Base-by-base conservation (phyloP, 768 basidiomycete genomes). In the Podaxis sp. region DNA sequence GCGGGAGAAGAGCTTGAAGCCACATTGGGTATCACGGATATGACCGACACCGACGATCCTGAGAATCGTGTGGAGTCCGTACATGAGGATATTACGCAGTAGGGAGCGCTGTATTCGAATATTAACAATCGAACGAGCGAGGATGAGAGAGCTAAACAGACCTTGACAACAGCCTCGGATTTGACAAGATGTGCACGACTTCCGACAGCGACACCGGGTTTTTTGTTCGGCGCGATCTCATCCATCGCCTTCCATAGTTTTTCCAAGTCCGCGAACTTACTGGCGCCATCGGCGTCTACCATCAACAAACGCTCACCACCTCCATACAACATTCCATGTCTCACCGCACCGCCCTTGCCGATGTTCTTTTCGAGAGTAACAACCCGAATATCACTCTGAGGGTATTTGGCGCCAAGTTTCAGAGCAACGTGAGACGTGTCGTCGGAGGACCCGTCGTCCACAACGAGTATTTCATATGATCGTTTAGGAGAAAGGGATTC, bases 241-340 rank as follows among this genome's bases (percentile, higher is more conserved):
- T 95, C 90, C 84, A 96, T 88, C 28, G 83, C 83, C 15, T 76
- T 76, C 86, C 94, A 93, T 28, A 98, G 76, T n/a, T 78, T 70
- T 66, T 93, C 90, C 20, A 98, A 72, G 70, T 97, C 96, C 50
- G 85, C 81, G 69, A 99, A 95, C 52, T 87, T 82, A 64, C 93
- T 95, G 37, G 96, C 96, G 3, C 91, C 96, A 67, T 99, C 96
- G 7, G 96, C 96, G 70, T 99, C 96, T 48, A 89, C 96, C 86
- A 97, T 95, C 57, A 99, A 76, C 50, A 97, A 77, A 10, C 92
- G 78, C 66, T 80, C 75, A 6, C 96, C 96, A 3, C 92, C 82
- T 7, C 87, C 83, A 69, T 90, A 87, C 66, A 96, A 73, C 85
- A 96, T 92, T 38, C 96, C 95, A 75, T 97, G 96, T 37, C 90